A percentile compares a stretch with the other conserved stretches of the same genome.
Evolutionary conservation across 2,329 filamentous ascomycete genomes (phyloP).

Genomic region (Aspergillus persii): DNA sequence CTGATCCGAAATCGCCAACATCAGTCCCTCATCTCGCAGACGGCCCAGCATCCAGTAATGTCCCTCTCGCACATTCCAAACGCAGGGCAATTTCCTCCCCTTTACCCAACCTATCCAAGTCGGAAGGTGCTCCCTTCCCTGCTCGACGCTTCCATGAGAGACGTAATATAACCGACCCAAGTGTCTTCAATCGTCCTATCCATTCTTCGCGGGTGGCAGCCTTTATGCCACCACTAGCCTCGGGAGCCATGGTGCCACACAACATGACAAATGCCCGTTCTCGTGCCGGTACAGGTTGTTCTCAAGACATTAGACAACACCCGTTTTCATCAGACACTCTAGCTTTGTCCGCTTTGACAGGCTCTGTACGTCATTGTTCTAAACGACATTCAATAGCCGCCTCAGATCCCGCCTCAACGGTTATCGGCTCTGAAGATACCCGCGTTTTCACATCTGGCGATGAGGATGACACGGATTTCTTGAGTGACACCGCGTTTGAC

Average conservation of each 20-base stretch:
- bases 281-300: slow-evolving; percentile 21
- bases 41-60: slow-evolving; percentile 33
- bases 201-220: slow-evolving; percentile 29
- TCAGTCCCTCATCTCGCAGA: slow-evolving; percentile 20
- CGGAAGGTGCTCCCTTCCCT: slow-evolving; percentile 26
- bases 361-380: slow-evolving; percentile 37
- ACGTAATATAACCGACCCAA: slow-evolving; percentile 43
- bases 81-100: slow-evolving; percentile 32
- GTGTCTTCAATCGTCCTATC: slow-evolving; percentile 35
- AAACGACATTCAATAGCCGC: slow-evolving; percentile 56
- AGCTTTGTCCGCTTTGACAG: slow-evolving; percentile 28
- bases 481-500: slow-evolving; percentile 62
- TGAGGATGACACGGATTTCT: slow-evolving; percentile 60
- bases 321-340: slow-evolving; percentile 29
- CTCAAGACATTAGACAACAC: slow-evolving; percentile 16
- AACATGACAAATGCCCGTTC: slow-evolving; percentile 22
- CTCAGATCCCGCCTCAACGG: slow-evolving; percentile 59
- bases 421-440: slow-evolving; percentile 61
- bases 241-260: slow-evolving; percentile 12
- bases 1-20: slow-evolving; percentile 22
- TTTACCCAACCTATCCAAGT: slow-evolving; percentile 22
- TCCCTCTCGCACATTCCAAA: slow-evolving; percentile 28
- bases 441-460: slow-evolving; percentile 57
- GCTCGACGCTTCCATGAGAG: slow-evolving; percentile 27
- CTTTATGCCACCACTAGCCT: slow-evolving; percentile 11